These are phyloP conservation scores for Gossypioides kirkii DNA, from an alignment of 345 rosid species.

Conservation along the genomic window DNA sequence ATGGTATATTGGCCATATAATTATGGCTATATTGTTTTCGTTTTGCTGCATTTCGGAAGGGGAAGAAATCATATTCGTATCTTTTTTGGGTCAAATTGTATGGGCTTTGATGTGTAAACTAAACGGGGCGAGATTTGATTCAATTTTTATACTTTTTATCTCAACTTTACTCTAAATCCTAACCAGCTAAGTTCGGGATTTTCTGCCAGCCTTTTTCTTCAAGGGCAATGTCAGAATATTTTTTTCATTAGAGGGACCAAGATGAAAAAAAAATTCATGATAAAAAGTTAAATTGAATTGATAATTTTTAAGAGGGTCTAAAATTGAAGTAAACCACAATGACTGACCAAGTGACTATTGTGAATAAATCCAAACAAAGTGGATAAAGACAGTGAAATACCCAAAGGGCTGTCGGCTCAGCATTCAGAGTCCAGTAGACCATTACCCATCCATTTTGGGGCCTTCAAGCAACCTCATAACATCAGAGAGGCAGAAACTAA, in stretches of 20 bases:
- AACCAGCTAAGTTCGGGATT: too few relatives aligned
- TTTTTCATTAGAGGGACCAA: too few relatives aligned
- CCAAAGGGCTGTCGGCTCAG: not conserved
- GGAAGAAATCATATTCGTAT: not conserved
- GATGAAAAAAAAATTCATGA: too few relatives aligned
- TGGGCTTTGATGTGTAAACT: too few relatives aligned
- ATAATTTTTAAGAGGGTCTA: too few relatives aligned
- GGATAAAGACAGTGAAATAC: not conserved
- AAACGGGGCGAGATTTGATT: fast-evolving
- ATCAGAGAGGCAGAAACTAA: not conserved
- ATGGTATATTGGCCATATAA: not conserved
- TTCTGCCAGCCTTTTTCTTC: too few relatives aligned
- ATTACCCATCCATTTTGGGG: not conserved
- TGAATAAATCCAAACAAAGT: not conserved
- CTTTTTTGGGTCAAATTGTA: too few relatives aligned
- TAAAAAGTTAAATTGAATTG: too few relatives aligned
- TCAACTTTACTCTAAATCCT: too few relatives aligned
- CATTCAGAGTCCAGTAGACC: not conserved
- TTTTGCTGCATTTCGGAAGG: not conserved
- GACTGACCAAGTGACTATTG: not conserved
- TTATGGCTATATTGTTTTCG: not conserved
- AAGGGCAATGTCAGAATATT: too few relatives aligned
- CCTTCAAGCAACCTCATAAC: too few relatives aligned
- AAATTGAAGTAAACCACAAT: not conserved
- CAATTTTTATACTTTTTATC: too few relatives aligned